Base-by-base conservation (phyloP, 495 filamentous ascomycete species). In the Podospora anserina region DNA sequence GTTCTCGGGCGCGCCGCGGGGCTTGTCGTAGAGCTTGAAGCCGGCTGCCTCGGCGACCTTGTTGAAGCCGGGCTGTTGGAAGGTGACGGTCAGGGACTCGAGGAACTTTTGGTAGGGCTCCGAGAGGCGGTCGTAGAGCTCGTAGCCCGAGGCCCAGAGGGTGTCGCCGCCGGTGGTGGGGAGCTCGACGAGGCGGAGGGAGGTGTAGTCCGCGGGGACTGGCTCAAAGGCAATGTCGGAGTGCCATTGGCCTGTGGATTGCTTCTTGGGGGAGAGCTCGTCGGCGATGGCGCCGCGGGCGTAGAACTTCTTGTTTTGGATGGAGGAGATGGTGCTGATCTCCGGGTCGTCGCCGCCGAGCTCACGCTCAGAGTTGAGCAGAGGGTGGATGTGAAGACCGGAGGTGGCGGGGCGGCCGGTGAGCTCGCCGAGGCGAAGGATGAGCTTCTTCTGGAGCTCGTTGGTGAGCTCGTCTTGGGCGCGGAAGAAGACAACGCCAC, bases 401-500 rank as follows among this genome's bases (percentile, higher is more conserved):
- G 86, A 89, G 5, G 84, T 86, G 9, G 79, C 70, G 0, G 89
- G 89, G 61, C 89, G 86, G 34, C 89, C 90, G 1, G 88, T 84
- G 19, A 88, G 79, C 66, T 87, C 79, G 1, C 90, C 90, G 0
- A 93, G 83, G 9, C 83, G 81, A 57, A 89, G 81, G 19, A 85
- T 82, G 15, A 92, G 82, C 63, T 87, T 82, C 74, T 92, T 93
- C 68, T 82, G 79, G 18, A 79, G 76, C 3, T 82, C 79, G 61
- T 81, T 77, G 66, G 76, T 78, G 44, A 82, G 74, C 64, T 74
- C 81, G 70, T 91, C 85, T 73, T 93, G 91, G 26, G 85, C 84
- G 18, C 90, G 89, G 80, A 94, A 92, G 78, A 92, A 93, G 32
- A 93, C 91, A 0, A 94, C 91, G 1, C 90, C 90, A 0, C 90